Percentiles rank a stretch among this genome's conserved stretches.
Conservation (phyloP, 179 eudicot genomes). For the Patellifolia procumbens region DNA sequence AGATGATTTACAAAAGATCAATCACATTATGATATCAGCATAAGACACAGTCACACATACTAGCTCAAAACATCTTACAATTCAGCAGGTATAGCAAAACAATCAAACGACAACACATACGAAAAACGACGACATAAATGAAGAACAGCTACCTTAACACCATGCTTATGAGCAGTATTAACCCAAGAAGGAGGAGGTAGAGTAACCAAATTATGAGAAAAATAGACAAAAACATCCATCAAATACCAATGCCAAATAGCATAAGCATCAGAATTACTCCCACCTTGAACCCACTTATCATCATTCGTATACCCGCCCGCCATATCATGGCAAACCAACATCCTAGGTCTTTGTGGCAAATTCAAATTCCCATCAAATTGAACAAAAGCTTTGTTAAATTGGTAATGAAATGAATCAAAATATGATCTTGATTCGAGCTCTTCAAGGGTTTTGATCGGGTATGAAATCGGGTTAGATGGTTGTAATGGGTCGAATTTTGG, state of each 20-base stretch:
- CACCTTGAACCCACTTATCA: slow-evolving; percentile 89
- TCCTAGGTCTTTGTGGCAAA: slow-evolving; percentile 53
- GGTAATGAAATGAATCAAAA: slow-evolving; percentile 77
- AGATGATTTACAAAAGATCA: no score
- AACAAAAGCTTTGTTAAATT: slow-evolving; percentile 58
- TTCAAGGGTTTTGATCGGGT: slow-evolving; percentile 72
- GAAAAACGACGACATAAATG: neutral
- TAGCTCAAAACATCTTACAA: no score
- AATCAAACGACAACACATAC: neutral
- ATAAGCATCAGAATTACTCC: slow-evolving; percentile 64
- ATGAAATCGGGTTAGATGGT: slow-evolving; percentile 71
- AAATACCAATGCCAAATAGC: slow-evolving; percentile 96
- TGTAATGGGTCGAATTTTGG: slow-evolving; percentile 53
- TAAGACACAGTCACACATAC: no score
- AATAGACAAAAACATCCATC: slow-evolving; percentile 91
- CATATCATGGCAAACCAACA: slow-evolving; percentile 94
- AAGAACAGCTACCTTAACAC: slow-evolving; percentile 61
- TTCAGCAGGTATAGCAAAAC: neutral
- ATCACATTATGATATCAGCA: no score
- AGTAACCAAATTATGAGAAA: slow-evolving; percentile 85
- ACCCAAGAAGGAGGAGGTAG: slow-evolving; percentile 93
- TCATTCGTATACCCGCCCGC: slow-evolving; percentile 84
- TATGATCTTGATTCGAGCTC: slow-evolving; percentile 72
- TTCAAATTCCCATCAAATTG: slow-evolving; percentile 11
- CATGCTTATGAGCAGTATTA: slow-evolving; percentile 87